Evolutionary conservation across 164 flowering plant species (phyloP).

Genomic region (Liriodendron chinense): DNA sequence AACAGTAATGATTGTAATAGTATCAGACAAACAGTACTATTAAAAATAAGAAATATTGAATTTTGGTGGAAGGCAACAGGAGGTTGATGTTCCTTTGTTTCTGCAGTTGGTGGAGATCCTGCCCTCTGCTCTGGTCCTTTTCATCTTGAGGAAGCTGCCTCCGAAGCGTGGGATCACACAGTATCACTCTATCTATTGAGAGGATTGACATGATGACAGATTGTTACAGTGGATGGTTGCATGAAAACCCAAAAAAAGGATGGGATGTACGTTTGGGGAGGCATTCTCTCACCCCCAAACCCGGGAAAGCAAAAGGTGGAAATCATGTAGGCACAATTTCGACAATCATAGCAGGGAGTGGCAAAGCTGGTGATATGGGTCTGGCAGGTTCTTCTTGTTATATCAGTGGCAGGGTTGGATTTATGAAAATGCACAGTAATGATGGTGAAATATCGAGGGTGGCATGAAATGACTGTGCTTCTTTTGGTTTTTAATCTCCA

Average conservation of each 20-base stretch:
- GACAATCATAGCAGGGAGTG: not conserved
- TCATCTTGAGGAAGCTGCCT: slow-evolving; percentile 89
- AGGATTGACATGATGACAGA: not conserved
- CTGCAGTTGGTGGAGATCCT: slow-evolving; percentile 78
- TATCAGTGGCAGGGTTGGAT: not conserved
- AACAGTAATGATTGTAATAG: no score
- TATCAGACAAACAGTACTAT: no score
- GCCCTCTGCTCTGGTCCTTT: slow-evolving; percentile 82
- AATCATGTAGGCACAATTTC: not conserved
- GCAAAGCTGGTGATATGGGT: not conserved
- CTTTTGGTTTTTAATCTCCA: not conserved
- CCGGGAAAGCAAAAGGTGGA: not conserved
- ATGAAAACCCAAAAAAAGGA: not conserved
- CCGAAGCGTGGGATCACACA: slow-evolving; percentile 85
- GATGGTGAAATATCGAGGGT: not conserved
- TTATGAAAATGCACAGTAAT: not conserved
- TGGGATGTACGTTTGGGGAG: not conserved
- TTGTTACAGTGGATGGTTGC: not conserved
- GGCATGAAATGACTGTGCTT: not conserved
- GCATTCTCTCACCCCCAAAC: not conserved
- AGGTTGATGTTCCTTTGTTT: slow-evolving; percentile 1
- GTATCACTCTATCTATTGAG: slow-evolving; percentile 76
- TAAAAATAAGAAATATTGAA: not conserved
- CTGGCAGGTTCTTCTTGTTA: not conserved
- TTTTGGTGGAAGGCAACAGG: not conserved